A percentile compares a stretch with the other conserved stretches of the same genome.
Conservation (phyloP, 768 basidiomycete species). For the Psilocybe tampanensis region DNA sequence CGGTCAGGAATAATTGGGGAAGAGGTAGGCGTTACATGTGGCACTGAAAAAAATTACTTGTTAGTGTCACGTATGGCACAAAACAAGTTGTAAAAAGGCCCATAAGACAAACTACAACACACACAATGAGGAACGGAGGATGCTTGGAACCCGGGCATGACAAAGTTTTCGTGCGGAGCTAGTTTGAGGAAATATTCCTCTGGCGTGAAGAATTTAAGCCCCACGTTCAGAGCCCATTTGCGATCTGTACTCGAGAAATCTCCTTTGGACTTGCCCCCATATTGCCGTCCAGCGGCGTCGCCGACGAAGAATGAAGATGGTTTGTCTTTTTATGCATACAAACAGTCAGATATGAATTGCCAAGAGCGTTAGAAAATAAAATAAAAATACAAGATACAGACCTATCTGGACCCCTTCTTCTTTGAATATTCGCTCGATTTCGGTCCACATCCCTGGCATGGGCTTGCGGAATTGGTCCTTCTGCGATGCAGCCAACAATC, state of each 20-base stretch:
- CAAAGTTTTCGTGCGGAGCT: constrained; percentile 41
- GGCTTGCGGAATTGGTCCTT: constrained; percentile 85
- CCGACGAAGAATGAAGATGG: constrained; percentile 77
- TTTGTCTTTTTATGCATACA: constrained; percentile 52
- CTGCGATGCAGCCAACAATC: constrained; percentile 74
- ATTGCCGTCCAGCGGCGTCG: constrained; percentile 82
- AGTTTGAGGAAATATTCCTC: constrained; percentile 86
- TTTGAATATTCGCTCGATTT: constrained; percentile 63
- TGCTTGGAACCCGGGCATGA: constrained; percentile 71
- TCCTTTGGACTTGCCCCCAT: constrained; percentile 35
- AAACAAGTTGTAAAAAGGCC: no score
- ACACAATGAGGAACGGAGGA: constrained; percentile 43
- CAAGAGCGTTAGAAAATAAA: no score
- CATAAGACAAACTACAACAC: no score
- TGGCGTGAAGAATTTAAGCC: constrained; percentile 77
- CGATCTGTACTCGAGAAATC: constrained; percentile 86
- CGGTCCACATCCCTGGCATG: constrained; percentile 84
- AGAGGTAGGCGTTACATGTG: constrained; percentile 51
- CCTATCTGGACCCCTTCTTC: constrained; percentile 67
- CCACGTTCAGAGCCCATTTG: constrained; percentile 83
- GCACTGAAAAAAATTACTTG: constrained; percentile 43
- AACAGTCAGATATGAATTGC: no score
- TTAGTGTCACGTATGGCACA: no score
- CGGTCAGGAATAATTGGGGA: constrained; percentile 48
- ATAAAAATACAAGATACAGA: constrained; percentile 27